phyloP scores from a whole-genome alignment of 352 stramenopile species.

The Phytophthora idaei region DNA sequence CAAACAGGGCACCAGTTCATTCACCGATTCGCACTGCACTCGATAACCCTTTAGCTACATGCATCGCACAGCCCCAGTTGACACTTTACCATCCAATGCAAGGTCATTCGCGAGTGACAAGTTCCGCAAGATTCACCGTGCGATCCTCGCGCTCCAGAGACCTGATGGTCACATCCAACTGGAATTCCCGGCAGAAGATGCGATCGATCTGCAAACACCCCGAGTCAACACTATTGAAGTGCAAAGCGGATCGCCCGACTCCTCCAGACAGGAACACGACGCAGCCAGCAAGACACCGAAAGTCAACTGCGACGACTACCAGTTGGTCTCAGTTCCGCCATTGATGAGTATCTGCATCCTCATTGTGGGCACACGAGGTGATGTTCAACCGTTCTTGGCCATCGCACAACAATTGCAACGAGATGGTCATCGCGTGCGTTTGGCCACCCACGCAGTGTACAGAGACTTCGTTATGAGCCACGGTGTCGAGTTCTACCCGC shows the following conservation, averaged over 20 bases:
- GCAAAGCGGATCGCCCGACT: background rate
- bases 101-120: conserved; percentile 15
- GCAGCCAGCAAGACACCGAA: background rate
- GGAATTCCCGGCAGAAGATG: conserved; percentile 42
- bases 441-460: conserved; percentile 92
- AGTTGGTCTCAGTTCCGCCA: conserved; percentile 24
- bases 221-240: background rate
- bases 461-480: conserved; percentile 77
- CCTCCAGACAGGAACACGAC: background rate
- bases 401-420: conserved; percentile 72
- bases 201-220: conserved; percentile 25
- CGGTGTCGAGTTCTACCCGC: conserved; percentile 79
- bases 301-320: background rate
- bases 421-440: conserved; percentile 89
- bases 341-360: conserved; percentile 88
- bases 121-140: conserved; percentile 16
- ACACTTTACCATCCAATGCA: background rate
- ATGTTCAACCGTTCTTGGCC: conserved; percentile 86
- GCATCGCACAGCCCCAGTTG: conserved; percentile 10
- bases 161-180: conserved; percentile 48
- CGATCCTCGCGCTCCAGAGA: conserved; percentile 24
- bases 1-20: background rate
- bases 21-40: conserved; percentile 1
- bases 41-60: background rate
- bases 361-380: conserved; percentile 87